Evolutionary conservation across 1,139 yeast species (phyloP), one percentile per base, ranked within the genome.

Genomic region (Hyphopichia pseudoburtonii): DNA sequence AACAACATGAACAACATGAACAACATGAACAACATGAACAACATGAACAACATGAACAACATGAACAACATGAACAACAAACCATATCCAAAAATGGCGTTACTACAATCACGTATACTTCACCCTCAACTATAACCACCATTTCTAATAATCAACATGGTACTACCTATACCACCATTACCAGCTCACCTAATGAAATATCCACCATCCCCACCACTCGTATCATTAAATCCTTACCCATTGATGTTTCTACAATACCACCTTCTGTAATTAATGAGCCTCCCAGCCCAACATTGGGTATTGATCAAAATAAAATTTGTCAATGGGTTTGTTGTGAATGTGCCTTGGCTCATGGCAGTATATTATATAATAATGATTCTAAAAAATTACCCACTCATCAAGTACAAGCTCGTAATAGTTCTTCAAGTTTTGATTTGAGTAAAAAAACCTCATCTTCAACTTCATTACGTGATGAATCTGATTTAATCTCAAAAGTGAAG

Each of bases 301-400:
- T 24, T 15, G 52, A 62, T 42, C 51, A 51, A 22, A 63, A 67
- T 46, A 66, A 66, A 42, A 72, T 73, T 7, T 65, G 75, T 43
- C 78, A 73, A 45, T 73, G 79, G 79, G 73, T 70, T 48, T 73
- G 79, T 42, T 73, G 79, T 44, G 69, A 70, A 28, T 73, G 79
- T 49, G 78, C 77, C n/a, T 69, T 71, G 45, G 60, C 74, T 36
- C 70, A 71, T 44, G 79, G 79, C 2, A 59, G 69, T 14, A 61
- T 73, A 5, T 53, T 61, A 21, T 62, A 57, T 39, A 60, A 57
- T 33, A n/a, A n/a, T n/a, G n/a, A n/a, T n/a, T 11, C 22, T 11
- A 6, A 34, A 17, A 17, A 23, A 40, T 4, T 34, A 34, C 16
- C 35, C 40, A 28, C 23, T 23, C 11, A 8, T 7, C 18, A 27